These are phyloP conservation scores for Spongospora subterranea DNA, from an alignment of 208 protist genomes.

Conservation along the genomic window DNA sequence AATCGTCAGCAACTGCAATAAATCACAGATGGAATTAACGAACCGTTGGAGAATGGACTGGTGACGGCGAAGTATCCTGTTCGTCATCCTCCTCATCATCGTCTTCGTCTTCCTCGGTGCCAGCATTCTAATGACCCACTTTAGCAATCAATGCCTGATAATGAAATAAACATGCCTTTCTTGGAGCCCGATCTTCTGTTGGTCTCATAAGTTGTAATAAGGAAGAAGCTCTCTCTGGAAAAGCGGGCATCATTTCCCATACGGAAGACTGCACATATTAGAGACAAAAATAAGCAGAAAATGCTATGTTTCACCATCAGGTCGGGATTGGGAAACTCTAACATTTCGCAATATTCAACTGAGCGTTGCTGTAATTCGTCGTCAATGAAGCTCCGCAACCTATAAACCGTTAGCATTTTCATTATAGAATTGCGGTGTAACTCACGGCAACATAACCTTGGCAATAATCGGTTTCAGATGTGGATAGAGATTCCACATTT, in stretches of 20 bases:
- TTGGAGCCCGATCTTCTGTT: background rate
- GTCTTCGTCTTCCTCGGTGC: constrained; percentile 31
- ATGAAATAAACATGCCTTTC: background rate
- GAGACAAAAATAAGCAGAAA: background rate
- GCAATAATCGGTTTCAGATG: constrained; percentile 20
- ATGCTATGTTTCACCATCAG: background rate
- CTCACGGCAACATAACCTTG: constrained; percentile 7
- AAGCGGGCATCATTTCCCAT: constrained; percentile 76
- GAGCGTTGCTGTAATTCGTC: constrained; percentile 95
- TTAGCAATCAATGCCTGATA: background rate
- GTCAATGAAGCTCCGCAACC: constrained; percentile 76
- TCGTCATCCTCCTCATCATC: constrained; percentile 22
- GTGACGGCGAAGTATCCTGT: background rate
- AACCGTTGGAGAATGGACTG: too few relatives aligned
- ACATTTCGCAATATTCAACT: constrained; percentile 86
- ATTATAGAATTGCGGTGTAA: background rate
- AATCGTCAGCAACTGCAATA: too few relatives aligned
- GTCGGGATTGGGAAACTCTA: background rate
- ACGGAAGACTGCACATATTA: constrained; percentile 59
- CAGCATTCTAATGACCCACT: background rate
- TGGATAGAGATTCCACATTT: constrained; percentile 90
- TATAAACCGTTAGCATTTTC: background rate
- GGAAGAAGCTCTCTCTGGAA: constrained; percentile 68
- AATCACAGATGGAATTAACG: too few relatives aligned
- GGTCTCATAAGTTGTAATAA: constrained; percentile 56